These are phyloP conservation scores for Aspergillus sp. DNA, from an alignment of 2,329 filamentous ascomycete species.

Conservation along the genomic window DNA sequence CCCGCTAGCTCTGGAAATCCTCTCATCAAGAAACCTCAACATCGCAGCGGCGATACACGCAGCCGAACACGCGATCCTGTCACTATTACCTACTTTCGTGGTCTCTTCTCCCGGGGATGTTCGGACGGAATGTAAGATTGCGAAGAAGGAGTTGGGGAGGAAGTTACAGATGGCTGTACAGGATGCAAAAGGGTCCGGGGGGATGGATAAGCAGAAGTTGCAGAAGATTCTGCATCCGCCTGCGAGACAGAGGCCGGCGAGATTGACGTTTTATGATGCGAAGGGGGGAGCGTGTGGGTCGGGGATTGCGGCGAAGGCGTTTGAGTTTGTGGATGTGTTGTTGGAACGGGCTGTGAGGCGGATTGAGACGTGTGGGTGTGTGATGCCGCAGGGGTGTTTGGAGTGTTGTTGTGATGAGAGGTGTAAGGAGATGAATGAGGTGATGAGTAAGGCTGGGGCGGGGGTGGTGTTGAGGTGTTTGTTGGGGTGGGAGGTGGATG, in stretches of 20 bases:
- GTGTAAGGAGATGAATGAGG: slow-evolving; percentile 83
- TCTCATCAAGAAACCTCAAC: slow-evolving; percentile 72
- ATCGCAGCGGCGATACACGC: slow-evolving; percentile 90
- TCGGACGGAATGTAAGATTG: slow-evolving; percentile 88
- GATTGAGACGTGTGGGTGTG: slow-evolving; percentile 74
- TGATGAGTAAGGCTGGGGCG: slow-evolving; percentile 90
- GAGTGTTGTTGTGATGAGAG: slow-evolving; percentile 86
- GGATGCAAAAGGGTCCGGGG: not conserved
- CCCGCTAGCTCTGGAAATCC: slow-evolving; percentile 72
- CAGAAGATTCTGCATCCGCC: slow-evolving; percentile 34
- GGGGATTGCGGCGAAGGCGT: slow-evolving; percentile 88
- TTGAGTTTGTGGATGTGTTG: slow-evolving; percentile 84
- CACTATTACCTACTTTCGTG: slow-evolving; percentile 86
- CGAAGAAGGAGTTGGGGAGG: slow-evolving; percentile 81
- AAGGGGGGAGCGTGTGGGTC: slow-evolving; percentile 83
- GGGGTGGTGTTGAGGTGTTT: slow-evolving; percentile 77
- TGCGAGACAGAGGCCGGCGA: slow-evolving; percentile 75
- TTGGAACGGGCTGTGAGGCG: slow-evolving; percentile 74
- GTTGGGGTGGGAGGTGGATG: slow-evolving; percentile 74
- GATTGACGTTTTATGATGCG: slow-evolving; percentile 91
- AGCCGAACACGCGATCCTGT: slow-evolving; percentile 87
- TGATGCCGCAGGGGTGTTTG: slow-evolving; percentile 69
- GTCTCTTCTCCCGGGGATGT: slow-evolving; percentile 89
- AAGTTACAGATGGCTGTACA: slow-evolving; percentile 34
- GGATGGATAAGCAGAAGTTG: not conserved